Base-by-base conservation (phyloP, 2,329 filamentous ascomycete species). In the Dactylellina leptospora region DNA sequence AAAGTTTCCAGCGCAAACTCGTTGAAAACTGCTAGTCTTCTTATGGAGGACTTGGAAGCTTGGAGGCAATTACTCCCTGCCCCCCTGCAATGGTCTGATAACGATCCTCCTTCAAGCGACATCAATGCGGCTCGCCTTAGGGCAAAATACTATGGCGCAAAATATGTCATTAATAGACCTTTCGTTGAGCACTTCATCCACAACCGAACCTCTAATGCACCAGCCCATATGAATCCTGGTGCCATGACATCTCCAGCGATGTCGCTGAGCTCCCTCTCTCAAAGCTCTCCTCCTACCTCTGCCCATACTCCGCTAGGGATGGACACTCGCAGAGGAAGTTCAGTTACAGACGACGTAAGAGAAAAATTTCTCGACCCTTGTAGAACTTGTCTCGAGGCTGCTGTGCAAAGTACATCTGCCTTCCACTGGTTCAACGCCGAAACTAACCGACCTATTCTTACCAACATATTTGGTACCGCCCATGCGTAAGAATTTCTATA, bases 381-480 rank as follows among this genome's bases (percentile, higher is more conserved):
- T 42, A 76, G 76, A 73, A 78, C 77, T 28, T 92, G 89, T 69
- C 85, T 95, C 62, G 82, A 87, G 44, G 90, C 92, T 4, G 86
- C 96, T 0, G 87, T 96, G 58, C 84, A 90, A 78, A 97, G 93
- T 79, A 97, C 93, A 0, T 85, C 87, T 60, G 91, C 92, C 0
- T 96, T 97, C 78, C 86, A 90, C 78, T 83, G 84, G 10, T 84
- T 89, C 74, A 83, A 83, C 1, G 83, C 90, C 23, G 80, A 82
- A n/a, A 80, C 79, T 23, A 81, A 85, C 73, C 86, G 92, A 27
- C 86, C 90, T 6, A 89, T 97, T 55, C 88, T 97, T 61, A 97
- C 93, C n/a, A 97, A 97, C 77, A 88, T 96, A 22, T 96, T 96
- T 80, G 93, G 93, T 56, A 97, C 93, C 16, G 90, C 92, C 74